These are phyloP conservation scores for Linum usitatissimum DNA, from an alignment of 345 rosid species.

Conservation along the genomic window DNA sequence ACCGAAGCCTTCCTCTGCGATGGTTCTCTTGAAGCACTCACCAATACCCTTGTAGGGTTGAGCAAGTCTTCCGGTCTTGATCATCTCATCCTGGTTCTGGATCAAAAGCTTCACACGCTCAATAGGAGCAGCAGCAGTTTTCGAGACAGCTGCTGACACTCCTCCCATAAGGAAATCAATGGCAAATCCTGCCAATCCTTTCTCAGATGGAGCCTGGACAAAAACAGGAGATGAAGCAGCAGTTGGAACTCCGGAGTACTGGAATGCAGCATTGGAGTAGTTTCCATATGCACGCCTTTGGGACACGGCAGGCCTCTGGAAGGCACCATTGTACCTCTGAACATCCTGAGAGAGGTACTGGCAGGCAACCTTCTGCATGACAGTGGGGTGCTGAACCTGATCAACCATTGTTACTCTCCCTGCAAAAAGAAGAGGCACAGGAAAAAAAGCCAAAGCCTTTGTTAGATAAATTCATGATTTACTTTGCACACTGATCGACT, in stretches of 20 bases:
- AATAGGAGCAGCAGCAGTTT: conserved; percentile 30
- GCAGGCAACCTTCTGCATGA: conserved; percentile 61
- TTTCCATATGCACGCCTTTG: conserved; percentile 33
- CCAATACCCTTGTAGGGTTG: conserved; percentile 28
- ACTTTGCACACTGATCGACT: background rate
- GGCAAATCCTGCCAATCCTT: conserved; percentile 22
- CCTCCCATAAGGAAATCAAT: conserved; percentile 33
- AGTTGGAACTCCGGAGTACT: conserved; percentile 19
- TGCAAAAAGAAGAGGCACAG: conserved; percentile 15
- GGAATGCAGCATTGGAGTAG: conserved; percentile 57
- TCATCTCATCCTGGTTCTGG: conserved; percentile 31
- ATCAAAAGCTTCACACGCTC: conserved; percentile 29
- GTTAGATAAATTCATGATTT: background rate
- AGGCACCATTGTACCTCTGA: conserved; percentile 27
- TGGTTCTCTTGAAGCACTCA: conserved; percentile 25
- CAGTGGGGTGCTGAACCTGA: conserved; percentile 56
- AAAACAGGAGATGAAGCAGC: conserved; percentile 24
- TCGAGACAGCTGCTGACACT: conserved; percentile 30
- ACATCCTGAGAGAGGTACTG: conserved; percentile 45
- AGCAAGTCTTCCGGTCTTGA: conserved; percentile 24
- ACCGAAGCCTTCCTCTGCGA: conserved; percentile 14
- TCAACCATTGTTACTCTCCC: conserved; percentile 56
- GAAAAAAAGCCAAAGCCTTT: background rate
- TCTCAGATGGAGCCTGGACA: conserved; percentile 24
- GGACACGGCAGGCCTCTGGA: conserved; percentile 39